Base-by-base conservation (phyloP, 805 yeast genomes). In the Candida dajiaensis region DNA sequence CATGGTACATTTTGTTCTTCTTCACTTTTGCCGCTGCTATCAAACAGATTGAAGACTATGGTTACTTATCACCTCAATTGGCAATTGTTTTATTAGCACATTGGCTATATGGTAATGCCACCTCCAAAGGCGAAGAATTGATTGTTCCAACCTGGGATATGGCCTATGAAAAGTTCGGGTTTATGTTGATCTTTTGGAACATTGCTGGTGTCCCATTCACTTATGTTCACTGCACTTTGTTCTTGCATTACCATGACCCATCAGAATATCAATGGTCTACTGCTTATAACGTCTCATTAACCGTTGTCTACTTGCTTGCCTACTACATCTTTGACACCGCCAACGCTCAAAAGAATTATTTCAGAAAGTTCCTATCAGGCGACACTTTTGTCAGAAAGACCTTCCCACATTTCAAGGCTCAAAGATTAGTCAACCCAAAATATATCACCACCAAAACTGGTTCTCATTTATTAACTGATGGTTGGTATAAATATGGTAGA, bases 121-220 rank as follows among this genome's bases (percentile, higher is more conserved):
- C 98, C 68, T 83, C 96, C 47, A 94, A 94, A 69, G 99, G 98
- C 57, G 99, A 94, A 70, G 98, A 94, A 66, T 73, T 92, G 58
- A 94, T 94, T 64, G 96, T 90, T 52, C 96, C 98, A 57, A 86
- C 96, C 18, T 94, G 99, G 98, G 99, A 94, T 67, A 92, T 94
- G 97, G 97, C 96, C 28, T 94, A 94, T 68, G 99, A 94, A 68
- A 94, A 94, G 70, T 94, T 94, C 60, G 99, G 99, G n/a, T 94
- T 94, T 74, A 90, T 94, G 98, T 78, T 94, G 55, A 81, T 90
- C 58, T 94, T 94, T 76, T 94, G 99, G 99, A 94, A 94, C 72
- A 89, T 94, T 65, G 97, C 97, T 28, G 99, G 99, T 59, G 99
- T 94, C 38, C 99, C 99, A 42, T 94, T 83, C 80, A 92, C 98